phyloP scores from a whole-genome alignment of 805 yeast genomes.

The Candida nanaspora region DNA sequence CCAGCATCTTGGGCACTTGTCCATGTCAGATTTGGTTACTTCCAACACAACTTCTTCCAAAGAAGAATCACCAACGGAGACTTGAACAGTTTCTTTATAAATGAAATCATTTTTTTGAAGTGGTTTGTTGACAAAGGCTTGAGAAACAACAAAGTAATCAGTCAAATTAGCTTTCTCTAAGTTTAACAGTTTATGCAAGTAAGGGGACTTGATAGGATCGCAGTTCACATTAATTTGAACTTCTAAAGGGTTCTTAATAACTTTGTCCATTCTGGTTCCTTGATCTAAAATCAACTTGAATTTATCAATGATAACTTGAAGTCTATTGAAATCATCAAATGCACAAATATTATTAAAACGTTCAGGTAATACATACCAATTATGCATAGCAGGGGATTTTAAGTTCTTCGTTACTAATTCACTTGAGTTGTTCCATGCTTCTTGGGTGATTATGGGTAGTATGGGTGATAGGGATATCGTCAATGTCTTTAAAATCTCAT shows the following conservation, averaged over 20 bases:
- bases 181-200: constrained; percentile 11
- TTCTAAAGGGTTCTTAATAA: constrained; percentile 55
- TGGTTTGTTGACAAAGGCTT: constrained; percentile 33
- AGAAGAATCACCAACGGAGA: background rate
- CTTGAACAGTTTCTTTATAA: constrained; percentile 10
- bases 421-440: constrained; percentile 67
- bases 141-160: constrained; percentile 60
- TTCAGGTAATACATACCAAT: constrained; percentile 34
- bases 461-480: constrained; percentile 72
- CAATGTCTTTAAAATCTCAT: constrained; percentile 51
- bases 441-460: constrained; percentile 79
- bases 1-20: constrained; percentile 96
- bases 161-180: constrained; percentile 36
- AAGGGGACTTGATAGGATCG: constrained; percentile 5
- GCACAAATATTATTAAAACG: constrained; percentile 27
- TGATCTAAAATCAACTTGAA: constrained; percentile 47
- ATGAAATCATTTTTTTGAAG: background rate
- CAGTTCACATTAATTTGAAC: constrained; percentile 35
- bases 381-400: constrained; percentile 40
- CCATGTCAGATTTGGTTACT: constrained; percentile 20
- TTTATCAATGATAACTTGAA: constrained; percentile 42
- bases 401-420: constrained; percentile 15
- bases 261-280: constrained; percentile 44
- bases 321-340: constrained; percentile 34
- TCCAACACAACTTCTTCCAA: constrained; percentile 23